These are phyloP conservation scores for Aurinia saxatilis DNA, from an alignment of 345 rosid genomes.

Conservation along the genomic window DNA sequence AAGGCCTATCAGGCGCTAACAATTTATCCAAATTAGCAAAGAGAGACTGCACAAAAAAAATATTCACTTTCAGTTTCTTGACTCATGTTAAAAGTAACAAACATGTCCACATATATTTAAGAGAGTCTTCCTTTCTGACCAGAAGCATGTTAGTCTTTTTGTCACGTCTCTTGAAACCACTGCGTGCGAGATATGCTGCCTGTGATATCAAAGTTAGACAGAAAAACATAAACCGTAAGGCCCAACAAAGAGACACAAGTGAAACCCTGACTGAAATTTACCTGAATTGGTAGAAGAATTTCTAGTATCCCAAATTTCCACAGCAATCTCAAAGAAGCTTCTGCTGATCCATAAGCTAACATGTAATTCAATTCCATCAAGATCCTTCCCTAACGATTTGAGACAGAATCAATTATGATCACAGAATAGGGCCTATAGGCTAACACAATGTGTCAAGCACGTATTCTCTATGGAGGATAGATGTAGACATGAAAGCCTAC, in stretches of 20 bases:
- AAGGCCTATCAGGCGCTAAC: constrained; percentile 82
- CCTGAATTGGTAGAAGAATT: constrained; percentile 81
- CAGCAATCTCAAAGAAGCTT: constrained; percentile 80
- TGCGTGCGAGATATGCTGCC: constrained; percentile 75
- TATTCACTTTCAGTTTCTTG: constrained; percentile 14
- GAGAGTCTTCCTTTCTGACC: constrained; percentile 35
- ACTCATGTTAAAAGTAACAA: not conserved
- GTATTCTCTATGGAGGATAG: not conserved
- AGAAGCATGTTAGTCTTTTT: constrained; percentile 86
- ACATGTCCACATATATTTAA: not conserved
- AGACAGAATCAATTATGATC: not conserved
- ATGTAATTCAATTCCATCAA: constrained; percentile 96
- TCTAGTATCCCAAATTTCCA: constrained; percentile 96
- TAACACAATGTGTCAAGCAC: not conserved
- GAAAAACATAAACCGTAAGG: not conserved
- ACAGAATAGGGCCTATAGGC: not conserved
- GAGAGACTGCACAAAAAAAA: constrained; percentile 54
- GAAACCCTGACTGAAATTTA: constrained; percentile 14
- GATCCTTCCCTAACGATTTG: constrained; percentile 59
- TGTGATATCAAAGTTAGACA: constrained; percentile 29
- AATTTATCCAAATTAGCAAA: constrained; percentile 72
- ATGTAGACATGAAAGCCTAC: constrained; percentile 28
- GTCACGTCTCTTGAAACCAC: constrained; percentile 81
- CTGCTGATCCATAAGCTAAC: constrained; percentile 95
- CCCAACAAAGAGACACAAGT: not conserved